Evolutionary conservation across 2,329 filamentous ascomycete genomes (phyloP).

Genomic region (Phialemonium atrogriseum): DNA sequence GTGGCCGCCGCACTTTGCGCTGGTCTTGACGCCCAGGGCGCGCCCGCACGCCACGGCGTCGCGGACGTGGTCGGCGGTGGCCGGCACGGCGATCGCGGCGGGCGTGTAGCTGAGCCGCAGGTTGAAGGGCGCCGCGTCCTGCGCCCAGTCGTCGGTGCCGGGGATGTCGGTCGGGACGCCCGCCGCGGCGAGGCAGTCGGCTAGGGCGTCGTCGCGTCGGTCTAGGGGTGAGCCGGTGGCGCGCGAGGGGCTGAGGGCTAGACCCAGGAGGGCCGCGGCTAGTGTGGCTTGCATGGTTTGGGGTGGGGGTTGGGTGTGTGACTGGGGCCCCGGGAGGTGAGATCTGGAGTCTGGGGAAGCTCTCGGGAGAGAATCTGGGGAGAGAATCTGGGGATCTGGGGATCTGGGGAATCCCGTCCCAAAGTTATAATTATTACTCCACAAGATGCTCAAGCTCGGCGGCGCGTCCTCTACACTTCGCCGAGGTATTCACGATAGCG

Average conservation of each 20-base stretch:
- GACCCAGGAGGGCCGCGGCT: too few species aligned
- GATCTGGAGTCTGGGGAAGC: too few species aligned
- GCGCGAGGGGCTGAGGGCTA: too few species aligned
- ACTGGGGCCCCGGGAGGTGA: too few species aligned
- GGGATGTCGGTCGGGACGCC: slow-evolving; percentile 12
- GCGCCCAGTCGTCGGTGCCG: slow-evolving; percentile 21
- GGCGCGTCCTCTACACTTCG: not conserved
- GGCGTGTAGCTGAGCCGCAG: slow-evolving; percentile 27
- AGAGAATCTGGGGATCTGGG: too few species aligned
- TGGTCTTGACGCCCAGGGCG: slow-evolving; percentile 33
- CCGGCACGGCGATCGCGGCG: slow-evolving; percentile 33
- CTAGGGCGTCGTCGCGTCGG: slow-evolving; percentile 11
- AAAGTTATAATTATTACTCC: too few species aligned
- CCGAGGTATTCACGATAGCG: not conserved
- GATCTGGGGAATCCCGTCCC: too few species aligned
- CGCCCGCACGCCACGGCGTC: slow-evolving; percentile 37
- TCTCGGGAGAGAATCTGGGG: too few species aligned
- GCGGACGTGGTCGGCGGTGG: slow-evolving; percentile 32
- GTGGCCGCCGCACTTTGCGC: slow-evolving; percentile 42
- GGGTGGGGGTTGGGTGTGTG: too few species aligned
- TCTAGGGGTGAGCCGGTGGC: slow-evolving; percentile 11
- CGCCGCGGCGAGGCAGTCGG: slow-evolving; percentile 15
- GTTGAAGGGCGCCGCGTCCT: slow-evolving; percentile 24
- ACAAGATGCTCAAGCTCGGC: too few species aligned
- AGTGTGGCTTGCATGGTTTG: too few species aligned